phyloP scores from a whole-genome alignment of 495 filamentous ascomycete genomes.

The Beverwykella pulmonaria region DNA sequence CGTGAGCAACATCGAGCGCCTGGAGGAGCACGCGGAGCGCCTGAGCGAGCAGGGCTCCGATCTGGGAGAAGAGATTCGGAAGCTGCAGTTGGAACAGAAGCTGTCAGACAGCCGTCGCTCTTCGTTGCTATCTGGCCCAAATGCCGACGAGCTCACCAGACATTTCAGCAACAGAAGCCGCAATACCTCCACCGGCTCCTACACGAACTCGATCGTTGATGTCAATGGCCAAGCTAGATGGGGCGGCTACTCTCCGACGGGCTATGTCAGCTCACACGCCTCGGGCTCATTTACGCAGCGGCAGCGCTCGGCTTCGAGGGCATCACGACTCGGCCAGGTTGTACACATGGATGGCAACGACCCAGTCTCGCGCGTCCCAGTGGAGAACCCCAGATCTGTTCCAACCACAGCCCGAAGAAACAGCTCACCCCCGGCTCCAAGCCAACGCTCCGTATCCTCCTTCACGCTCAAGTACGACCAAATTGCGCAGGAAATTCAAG shows the following conservation, averaged over 20 bases:
- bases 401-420: slow-evolving; percentile 19
- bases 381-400: slow-evolving; percentile 23
- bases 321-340: slow-evolving; percentile 39
- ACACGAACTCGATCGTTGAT: slow-evolving; percentile 66
- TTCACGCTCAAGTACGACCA: slow-evolving; percentile 38
- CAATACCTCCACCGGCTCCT: slow-evolving; percentile 54
- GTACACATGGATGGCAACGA: slow-evolving; percentile 30
- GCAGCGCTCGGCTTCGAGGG: slow-evolving; percentile 61
- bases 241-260: slow-evolving; percentile 71
- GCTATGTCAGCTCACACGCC: slow-evolving; percentile 63
- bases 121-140: slow-evolving; percentile 25
- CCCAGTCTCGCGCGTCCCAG: neutral
- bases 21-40: slow-evolving; percentile 81
- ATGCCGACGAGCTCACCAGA: slow-evolving; percentile 14
- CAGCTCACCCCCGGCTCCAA: slow-evolving; percentile 36
- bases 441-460: slow-evolving; percentile 44
- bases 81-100: slow-evolving; percentile 77
- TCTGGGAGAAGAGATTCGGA: slow-evolving; percentile 79
- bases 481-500: slow-evolving; percentile 37
- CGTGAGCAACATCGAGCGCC: slow-evolving; percentile 73
- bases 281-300: slow-evolving; percentile 53
- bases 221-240: slow-evolving; percentile 66
- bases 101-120: slow-evolving; percentile 50
- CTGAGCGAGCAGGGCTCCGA: slow-evolving; percentile 75
- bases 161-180: slow-evolving; percentile 42